Conservation (phyloP, 1,139 yeast genomes). For the Taphrina flavorubra region DNA sequence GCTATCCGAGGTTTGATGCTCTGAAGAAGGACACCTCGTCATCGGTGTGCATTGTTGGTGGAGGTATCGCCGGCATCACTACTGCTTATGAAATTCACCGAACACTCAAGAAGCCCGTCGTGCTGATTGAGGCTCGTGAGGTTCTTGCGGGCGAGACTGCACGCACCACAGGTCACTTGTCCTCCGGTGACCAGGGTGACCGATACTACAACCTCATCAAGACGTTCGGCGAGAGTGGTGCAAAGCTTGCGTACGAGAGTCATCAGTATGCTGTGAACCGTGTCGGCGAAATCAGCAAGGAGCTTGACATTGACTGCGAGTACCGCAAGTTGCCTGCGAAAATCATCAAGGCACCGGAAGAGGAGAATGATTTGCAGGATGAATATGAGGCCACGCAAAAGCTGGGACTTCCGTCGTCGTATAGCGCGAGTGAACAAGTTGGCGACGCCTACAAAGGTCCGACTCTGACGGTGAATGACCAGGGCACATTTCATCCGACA, state of each 20-base stretch:
- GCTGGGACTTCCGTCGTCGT: conserved; percentile 17
- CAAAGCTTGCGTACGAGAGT: conserved; percentile 21
- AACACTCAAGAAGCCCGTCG: conserved; percentile 1
- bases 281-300: conserved; percentile 17
- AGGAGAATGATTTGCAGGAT: conserved; percentile 23
- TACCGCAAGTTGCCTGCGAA: conserved; percentile 28
- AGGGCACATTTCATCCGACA: conserved; percentile 39
- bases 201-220: conserved; percentile 33
- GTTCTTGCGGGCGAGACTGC: conserved; percentile 31
- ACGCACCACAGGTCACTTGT: conserved; percentile 32
- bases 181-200: conserved; percentile 31
- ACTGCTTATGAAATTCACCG: conserved; percentile 22
- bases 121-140: conserved; percentile 35
- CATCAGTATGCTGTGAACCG: conserved; percentile 32
- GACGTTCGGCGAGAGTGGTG: conserved; percentile 27
- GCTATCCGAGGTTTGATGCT: conserved; percentile 5
- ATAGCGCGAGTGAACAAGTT: conserved; percentile 9
- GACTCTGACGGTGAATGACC: conserved; percentile 14
- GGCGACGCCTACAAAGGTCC: conserved; percentile 24
- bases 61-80: conserved; percentile 35
- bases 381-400: conserved; percentile 26
- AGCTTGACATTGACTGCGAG: conserved; percentile 30
- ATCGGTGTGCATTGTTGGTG: conserved; percentile 21
- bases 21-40: conserved; percentile 19
- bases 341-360: conserved; percentile 28